Percentiles rank a stretch among this genome's conserved stretches.
These are phyloP conservation scores for Astrephomene gubernaculifera DNA, from an alignment of 139 green algal genomes.

Conservation along the genomic window DNA sequence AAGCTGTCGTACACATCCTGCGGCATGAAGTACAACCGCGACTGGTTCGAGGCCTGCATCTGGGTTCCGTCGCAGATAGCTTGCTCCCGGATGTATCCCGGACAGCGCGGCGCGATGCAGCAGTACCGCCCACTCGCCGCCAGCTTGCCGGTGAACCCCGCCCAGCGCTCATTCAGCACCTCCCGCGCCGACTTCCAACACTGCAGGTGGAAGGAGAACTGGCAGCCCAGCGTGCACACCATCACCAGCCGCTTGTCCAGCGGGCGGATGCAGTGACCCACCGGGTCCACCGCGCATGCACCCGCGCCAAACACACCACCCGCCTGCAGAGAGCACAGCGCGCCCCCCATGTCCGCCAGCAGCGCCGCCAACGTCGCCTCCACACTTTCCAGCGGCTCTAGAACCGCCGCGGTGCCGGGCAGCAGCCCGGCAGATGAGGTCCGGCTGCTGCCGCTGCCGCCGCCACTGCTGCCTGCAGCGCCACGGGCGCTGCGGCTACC, in stretches of 20 bases:
- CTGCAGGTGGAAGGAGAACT: constrained; percentile 30
- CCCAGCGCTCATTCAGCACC: constrained; percentile 32
- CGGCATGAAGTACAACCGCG: constrained; percentile 23
- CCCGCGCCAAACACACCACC: constrained; percentile 4
- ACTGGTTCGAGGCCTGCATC: background rate
- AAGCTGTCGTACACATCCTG: constrained; percentile 27
- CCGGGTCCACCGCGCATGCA: constrained; percentile 23
- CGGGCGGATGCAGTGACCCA: constrained; percentile 35
- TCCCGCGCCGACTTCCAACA: constrained; percentile 32
- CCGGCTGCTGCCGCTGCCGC: background rate
- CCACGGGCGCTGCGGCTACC: background rate
- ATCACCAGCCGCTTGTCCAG: constrained; percentile 42
- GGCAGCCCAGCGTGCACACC: constrained; percentile 40
- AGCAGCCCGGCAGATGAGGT: constrained; percentile 11
- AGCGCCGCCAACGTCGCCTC: constrained; percentile 41
- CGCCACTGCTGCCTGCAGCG: background rate
- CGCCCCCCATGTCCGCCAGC: constrained; percentile 44
- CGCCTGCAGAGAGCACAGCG: constrained; percentile 35
- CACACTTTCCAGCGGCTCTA: constrained; percentile 40
- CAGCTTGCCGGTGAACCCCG: constrained; percentile 14
- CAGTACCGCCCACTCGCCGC: background rate
- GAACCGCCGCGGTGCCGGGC: constrained; percentile 34
- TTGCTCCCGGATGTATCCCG: constrained; percentile 31
- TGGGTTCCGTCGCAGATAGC: constrained; percentile 30
- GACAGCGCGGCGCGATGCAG: constrained; percentile 28